Conservation (phyloP, 2,329 filamentous ascomycete genomes). For the Peltaster fructicola region DNA sequence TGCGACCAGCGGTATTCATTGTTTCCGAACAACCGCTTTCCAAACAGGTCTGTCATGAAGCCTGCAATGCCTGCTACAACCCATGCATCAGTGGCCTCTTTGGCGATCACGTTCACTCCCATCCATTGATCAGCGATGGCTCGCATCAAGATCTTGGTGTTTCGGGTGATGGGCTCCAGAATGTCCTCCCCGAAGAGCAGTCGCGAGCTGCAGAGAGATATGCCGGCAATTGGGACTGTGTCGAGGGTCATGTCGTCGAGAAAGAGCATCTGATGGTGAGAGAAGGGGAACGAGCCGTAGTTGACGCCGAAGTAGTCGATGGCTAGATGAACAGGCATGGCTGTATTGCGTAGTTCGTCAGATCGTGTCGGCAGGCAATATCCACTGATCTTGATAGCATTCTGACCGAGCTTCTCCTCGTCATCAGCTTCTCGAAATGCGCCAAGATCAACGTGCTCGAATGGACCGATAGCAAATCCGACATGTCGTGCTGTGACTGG, state of each 20-base stretch:
- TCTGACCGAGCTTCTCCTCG: constrained; percentile 75
- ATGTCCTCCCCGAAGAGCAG: constrained; percentile 72
- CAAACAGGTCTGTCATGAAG: constrained; percentile 88
- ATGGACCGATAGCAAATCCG: constrained; percentile 85
- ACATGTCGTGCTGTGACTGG: constrained; percentile 74
- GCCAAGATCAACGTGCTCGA: constrained; percentile 70
- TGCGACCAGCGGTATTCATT: constrained; percentile 88
- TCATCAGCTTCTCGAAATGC: constrained; percentile 81
- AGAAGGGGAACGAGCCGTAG: constrained; percentile 80
- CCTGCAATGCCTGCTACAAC: constrained; percentile 76
- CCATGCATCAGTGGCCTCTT: constrained; percentile 69
- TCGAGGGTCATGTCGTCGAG: constrained; percentile 74
- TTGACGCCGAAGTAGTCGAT: constrained; percentile 83
- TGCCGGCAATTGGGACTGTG: constrained; percentile 57
- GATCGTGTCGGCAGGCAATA: constrained; percentile 76
- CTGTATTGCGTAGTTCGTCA: constrained; percentile 73
- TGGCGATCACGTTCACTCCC: constrained; percentile 78
- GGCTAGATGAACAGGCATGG: constrained; percentile 64
- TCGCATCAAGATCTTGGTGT: constrained; percentile 64
- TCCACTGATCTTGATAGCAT: constrained; percentile 73
- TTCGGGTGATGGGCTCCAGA: constrained; percentile 68
- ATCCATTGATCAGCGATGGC: constrained; percentile 85
- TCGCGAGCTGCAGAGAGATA: constrained; percentile 74
- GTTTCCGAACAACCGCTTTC: constrained; percentile 78
- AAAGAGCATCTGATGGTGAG: constrained; percentile 84